Evolutionary conservation across 768 basidiomycete species (phyloP), one percentile per base, ranked within the genome.

Genomic region (Crucibulum laeve): DNA sequence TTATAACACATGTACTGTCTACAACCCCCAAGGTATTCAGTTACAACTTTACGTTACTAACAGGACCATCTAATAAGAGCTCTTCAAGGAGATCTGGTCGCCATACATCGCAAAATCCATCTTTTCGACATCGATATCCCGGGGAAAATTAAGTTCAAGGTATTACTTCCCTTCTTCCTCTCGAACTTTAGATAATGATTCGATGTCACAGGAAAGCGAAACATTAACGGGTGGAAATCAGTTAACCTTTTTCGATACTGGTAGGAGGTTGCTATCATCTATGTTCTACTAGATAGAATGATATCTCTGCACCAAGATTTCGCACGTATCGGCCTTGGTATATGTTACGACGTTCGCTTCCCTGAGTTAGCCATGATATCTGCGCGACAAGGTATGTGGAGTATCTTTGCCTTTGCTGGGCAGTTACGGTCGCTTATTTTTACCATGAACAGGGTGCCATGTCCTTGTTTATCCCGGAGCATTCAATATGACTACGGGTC

Each of bases 41-140:
- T 13, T 11, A 11, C 11, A 11, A 40, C 10, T 40, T 5, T 25
- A 6, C 10, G 21, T 25, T 5, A 8, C 13, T 40, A 30, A 30
- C 18, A 11, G 10, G 8, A 21, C 11, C 8, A 21, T 21, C 40
- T 43, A 11, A 36, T 25, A 18, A 24, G 22, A 18, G 38, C 23
- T 15, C 47, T 11, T 6, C 11, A 3, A 91, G 93, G 94, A 19
- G 80, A 90, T 42, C 74, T 98, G 19, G 77, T 98, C 11, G 86
- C 87, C 0, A 80, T 77, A 28, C 92, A 98, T 64, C 84, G 95
- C 42, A 99, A 99, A 63, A 77, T 98, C 1, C 96, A 99, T 58
- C 70, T 99, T 4, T 99, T 98, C 63, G 95, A 99, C 60, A 97
- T 98, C 48, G 92, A 98, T 57, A 95, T 99, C 40, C 87, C 88